phyloP scores from a whole-genome alignment of 768 basidiomycete species.

The Collybiopsis luxurians region DNA sequence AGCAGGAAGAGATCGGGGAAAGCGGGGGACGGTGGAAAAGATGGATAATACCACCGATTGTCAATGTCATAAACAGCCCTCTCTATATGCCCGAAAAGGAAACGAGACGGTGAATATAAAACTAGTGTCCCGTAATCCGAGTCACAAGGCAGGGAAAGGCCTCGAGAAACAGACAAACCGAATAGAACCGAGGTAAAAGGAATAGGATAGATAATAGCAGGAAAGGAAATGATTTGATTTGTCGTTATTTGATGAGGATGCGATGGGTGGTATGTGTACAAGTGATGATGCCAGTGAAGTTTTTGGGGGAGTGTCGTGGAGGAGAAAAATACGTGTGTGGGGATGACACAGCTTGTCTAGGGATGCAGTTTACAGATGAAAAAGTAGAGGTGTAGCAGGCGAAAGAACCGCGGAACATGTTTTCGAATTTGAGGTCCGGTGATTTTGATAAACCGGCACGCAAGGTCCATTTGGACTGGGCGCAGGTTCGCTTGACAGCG shows the following conservation, averaged over 20 bases:
- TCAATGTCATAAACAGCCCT: not conserved
- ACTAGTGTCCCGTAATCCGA: not conserved
- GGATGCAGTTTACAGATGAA: not conserved
- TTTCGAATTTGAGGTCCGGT: not conserved
- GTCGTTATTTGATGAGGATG: not conserved
- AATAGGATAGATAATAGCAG: slow-evolving; percentile 1
- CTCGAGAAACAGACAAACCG: not conserved
- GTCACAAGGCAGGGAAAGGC: not conserved
- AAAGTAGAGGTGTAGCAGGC: not conserved
- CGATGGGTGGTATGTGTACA: slow-evolving; percentile 2
- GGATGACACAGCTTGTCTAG: not conserved
- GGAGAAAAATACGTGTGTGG: not conserved
- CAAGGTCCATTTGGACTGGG: not conserved
- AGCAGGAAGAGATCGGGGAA: not conserved
- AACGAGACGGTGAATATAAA: not conserved
- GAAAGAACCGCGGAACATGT: not conserved
- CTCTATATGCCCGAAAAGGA: not conserved
- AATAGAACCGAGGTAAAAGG: not conserved
- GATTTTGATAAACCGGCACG: not conserved
- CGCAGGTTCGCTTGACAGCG: no score
- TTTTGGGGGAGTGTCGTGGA: not conserved
- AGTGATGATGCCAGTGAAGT: not conserved
- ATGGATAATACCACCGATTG: not conserved
- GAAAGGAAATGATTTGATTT: not conserved
- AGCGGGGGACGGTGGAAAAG: not conserved